phyloP scores from a whole-genome alignment of 805 yeast genomes.

The Candida parachauliodes region DNA sequence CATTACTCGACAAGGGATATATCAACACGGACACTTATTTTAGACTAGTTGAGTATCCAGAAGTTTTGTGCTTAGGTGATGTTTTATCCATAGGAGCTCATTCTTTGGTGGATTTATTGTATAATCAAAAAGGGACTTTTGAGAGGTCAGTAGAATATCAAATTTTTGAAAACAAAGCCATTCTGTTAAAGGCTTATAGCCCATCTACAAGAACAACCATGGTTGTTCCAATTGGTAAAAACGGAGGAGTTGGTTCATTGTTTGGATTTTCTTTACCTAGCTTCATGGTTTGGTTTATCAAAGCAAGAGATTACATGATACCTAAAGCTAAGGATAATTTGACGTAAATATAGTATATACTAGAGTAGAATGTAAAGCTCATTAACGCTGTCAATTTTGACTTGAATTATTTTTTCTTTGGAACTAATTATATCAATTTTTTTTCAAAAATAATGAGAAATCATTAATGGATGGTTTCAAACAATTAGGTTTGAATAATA shows the following conservation, averaged over 20 bases:
- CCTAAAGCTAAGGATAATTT: constrained; percentile 18
- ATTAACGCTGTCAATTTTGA: background rate
- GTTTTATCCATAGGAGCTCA: constrained; percentile 20
- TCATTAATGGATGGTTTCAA: constrained; percentile 25
- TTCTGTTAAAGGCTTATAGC: constrained; percentile 13
- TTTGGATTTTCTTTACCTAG: constrained; percentile 28
- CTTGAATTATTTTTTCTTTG: background rate
- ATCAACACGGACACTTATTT: constrained; percentile 25
- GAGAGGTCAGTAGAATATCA: constrained; percentile 8
- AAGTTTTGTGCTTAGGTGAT: constrained; percentile 37
- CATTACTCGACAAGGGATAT: constrained; percentile 26
- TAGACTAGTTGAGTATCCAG: constrained; percentile 18
- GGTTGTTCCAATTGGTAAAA: constrained; percentile 30
- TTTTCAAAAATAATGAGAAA: background rate
- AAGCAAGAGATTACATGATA: constrained; percentile 26
- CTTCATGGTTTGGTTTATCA: constrained; percentile 23
- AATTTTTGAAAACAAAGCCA: constrained; percentile 11
- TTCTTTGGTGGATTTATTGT: constrained; percentile 24
- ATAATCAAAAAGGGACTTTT: constrained; percentile 18
- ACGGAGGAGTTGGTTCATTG: constrained; percentile 33
- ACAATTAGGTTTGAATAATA: constrained; percentile 15
- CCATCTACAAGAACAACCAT: constrained; percentile 11
- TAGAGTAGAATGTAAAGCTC: background rate
- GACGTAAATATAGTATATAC: constrained; percentile 7
- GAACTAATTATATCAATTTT: background rate